A percentile compares a stretch with the other conserved stretches of the same genome.
phyloP scores from a whole-genome alignment of 805 yeast species.

The Tetrapisispora taiwanensis region DNA sequence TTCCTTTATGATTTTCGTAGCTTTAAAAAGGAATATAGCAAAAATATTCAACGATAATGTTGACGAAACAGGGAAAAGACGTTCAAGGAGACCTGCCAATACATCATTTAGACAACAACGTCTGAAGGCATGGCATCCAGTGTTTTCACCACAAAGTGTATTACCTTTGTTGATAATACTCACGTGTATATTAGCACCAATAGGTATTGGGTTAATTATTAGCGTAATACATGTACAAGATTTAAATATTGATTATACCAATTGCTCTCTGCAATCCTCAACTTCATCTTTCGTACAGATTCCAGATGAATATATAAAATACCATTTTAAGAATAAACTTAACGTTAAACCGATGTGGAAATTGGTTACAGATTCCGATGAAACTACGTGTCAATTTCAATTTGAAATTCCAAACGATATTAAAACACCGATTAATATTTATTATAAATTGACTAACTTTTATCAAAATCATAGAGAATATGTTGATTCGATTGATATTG shows the following conservation, averaged over 20 bases:
- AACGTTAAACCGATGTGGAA: conserved; percentile 52
- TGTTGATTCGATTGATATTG: conserved; percentile 72
- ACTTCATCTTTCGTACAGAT: conserved; percentile 38
- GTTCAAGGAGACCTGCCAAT: conserved; percentile 47
- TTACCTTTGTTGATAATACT: conserved; percentile 69
- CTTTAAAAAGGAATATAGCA: not conserved
- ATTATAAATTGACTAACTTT: conserved; percentile 81
- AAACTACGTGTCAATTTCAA: conserved; percentile 48
- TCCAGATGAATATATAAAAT: conserved; percentile 46
- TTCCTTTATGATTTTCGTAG: not conserved
- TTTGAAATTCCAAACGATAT: conserved; percentile 65
- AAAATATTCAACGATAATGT: not conserved
- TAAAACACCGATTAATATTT: conserved; percentile 61
- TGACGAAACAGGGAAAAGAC: not conserved
- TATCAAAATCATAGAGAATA: conserved; percentile 92
- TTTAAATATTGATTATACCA: conserved; percentile 60
- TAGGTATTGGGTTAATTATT: conserved; percentile 73
- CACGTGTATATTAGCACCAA: conserved; percentile 75
- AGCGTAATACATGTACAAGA: conserved; percentile 68
- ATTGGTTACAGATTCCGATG: conserved; percentile 30
- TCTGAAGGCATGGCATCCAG: conserved; percentile 64
- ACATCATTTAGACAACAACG: conserved; percentile 73
- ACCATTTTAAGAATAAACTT: conserved; percentile 46
- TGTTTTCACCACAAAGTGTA: conserved; percentile 85
- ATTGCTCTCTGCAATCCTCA: conserved; percentile 47